Percentiles rank a stretch among this genome's conserved stretches.
These are phyloP conservation scores for Metschnikowia gelsemii DNA, from an alignment of 805 yeast genomes.

Conservation along the genomic window DNA sequence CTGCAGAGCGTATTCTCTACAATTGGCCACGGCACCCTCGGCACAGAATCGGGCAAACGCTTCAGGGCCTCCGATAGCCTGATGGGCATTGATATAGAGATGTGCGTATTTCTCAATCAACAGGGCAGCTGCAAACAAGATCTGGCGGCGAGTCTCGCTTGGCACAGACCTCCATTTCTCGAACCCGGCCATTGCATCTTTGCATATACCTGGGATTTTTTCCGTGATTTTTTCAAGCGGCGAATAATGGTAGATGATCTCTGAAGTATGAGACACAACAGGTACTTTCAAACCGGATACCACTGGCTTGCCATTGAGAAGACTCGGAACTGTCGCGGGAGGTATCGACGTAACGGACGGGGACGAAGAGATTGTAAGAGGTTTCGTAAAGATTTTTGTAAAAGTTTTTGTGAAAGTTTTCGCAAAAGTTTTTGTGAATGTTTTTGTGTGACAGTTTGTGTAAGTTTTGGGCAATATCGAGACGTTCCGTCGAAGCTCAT, in stretches of 20 bases:
- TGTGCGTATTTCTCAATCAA: constrained; percentile 16
- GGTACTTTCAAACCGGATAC: constrained; percentile 7
- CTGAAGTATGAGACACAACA: constrained; percentile 14
- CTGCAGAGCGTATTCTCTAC: constrained; percentile 14
- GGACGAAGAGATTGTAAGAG: too few species aligned
- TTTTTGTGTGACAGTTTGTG: too few species aligned
- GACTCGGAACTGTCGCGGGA: constrained; percentile 15
- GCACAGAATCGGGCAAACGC: constrained; percentile 12
- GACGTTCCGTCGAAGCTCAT: too few species aligned
- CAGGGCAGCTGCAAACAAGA: constrained; percentile 23
- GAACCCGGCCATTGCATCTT: constrained; percentile 27
- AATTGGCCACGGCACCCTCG: constrained; percentile 11
- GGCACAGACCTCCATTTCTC: constrained; percentile 25
- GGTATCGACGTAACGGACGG: too few species aligned
- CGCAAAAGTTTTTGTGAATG: too few species aligned
- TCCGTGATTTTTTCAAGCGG: constrained; percentile 8
- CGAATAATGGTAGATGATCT: constrained; percentile 13
- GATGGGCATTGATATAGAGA: constrained; percentile 13
- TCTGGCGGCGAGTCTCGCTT: constrained; percentile 18
- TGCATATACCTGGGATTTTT: constrained; percentile 18
- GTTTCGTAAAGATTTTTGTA: too few species aligned
- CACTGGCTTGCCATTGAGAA: constrained; percentile 14
- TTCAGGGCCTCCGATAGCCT: constrained; percentile 12
- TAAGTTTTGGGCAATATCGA: too few species aligned
- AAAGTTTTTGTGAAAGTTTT: too few species aligned